phyloP scores from a whole-genome alignment of 78 protist genomes.

The Reticulomyxa filosa region DNA sequence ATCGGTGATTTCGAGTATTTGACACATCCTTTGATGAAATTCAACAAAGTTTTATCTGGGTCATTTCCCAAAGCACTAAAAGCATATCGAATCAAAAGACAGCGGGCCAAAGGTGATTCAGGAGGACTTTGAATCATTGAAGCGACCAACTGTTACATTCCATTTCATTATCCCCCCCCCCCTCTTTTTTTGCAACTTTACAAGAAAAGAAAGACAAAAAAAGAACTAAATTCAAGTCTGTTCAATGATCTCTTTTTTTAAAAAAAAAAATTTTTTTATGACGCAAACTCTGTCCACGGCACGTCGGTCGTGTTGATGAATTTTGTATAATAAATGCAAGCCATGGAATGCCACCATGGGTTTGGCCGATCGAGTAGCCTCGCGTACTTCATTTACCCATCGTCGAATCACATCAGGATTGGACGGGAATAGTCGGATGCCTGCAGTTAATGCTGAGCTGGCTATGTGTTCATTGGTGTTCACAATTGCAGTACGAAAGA shows the following conservation, averaged over 20 bases:
- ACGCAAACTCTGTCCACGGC: conserved; percentile 67
- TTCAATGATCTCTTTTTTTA: too few relatives aligned
- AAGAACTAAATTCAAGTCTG: too few relatives aligned
- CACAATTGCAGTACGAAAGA: conserved; percentile 81
- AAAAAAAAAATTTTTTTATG: too few relatives aligned
- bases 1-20: conserved; percentile 68
- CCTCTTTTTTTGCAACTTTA: too few relatives aligned
- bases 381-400: conserved; percentile 54
- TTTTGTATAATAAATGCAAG: conserved; percentile 51
- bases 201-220: too few relatives aligned
- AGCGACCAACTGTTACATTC: conserved; percentile 28
- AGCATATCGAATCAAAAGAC: conserved; percentile 65
- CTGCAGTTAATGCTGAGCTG: conserved; percentile 80
- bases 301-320: conserved; percentile 57
- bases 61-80: too few relatives aligned
- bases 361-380: conserved; percentile 3
- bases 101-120: conserved; percentile 57
- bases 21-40: too few relatives aligned
- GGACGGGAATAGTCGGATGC: conserved; percentile 40
- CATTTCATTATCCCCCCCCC: too few relatives aligned
- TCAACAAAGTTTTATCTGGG: too few relatives aligned
- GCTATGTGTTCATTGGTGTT: conserved; percentile 67
- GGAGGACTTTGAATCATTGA: conserved; percentile 30
- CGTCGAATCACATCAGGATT: conserved; percentile 56
- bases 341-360: conserved; percentile 87